These are phyloP conservation scores for Aspergillus steynii DNA, from an alignment of 495 filamentous ascomycete genomes.

Conservation along the genomic window DNA sequence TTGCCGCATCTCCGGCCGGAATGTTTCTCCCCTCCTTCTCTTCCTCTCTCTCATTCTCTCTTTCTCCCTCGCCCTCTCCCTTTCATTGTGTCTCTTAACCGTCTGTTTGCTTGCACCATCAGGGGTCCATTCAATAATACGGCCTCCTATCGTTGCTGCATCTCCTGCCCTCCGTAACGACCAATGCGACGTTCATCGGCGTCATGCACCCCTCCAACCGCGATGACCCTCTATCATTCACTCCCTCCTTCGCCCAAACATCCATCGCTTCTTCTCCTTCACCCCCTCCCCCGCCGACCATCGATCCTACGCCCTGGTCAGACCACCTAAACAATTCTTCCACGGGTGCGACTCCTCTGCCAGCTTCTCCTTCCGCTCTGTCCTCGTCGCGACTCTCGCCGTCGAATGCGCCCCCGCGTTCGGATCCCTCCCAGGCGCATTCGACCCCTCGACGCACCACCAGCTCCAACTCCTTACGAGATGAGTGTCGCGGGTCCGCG, in stretches of 20 bases:
- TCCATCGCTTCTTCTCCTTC: background rate
- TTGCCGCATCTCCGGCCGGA: background rate
- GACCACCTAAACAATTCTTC: slow-evolving; percentile 50
- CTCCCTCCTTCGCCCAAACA: slow-evolving; percentile 23
- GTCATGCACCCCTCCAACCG: slow-evolving; percentile 40
- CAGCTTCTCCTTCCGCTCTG: slow-evolving; percentile 39
- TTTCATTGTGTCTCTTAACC: slow-evolving; percentile 3
- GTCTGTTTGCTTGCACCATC: slow-evolving; percentile 4
- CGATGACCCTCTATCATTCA: slow-evolving; percentile 28
- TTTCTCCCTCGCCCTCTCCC: slow-evolving; percentile 7
- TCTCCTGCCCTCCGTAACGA: slow-evolving; percentile 1
- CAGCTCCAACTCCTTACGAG: slow-evolving; percentile 51
- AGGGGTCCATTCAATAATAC: background rate
- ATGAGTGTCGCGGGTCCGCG: slow-evolving; percentile 47
- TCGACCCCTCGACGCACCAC: slow-evolving; percentile 48
- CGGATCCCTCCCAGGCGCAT: slow-evolving; percentile 19
- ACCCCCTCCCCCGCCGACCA: slow-evolving; percentile 17
- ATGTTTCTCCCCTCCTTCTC: slow-evolving; percentile 7
- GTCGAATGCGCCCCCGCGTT: slow-evolving; percentile 29
- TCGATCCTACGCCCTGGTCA: slow-evolving; percentile 18
- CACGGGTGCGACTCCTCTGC: slow-evolving; percentile 45
- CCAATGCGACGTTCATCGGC: slow-evolving; percentile 21
- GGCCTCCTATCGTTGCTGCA: background rate
- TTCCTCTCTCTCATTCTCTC: slow-evolving; percentile 13
- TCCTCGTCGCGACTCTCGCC: slow-evolving; percentile 36